Evolutionary conservation across 176 grass and related monocot species (phyloP).

Genomic region (Triticum aestivum): IWGSC_CS_RefSeq_v2.1 NC_057797.1:546602434-546602933

Average conservation of each 20-base stretch:
- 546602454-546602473: constrained; percentile 53
- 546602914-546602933: not conserved
- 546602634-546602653: constrained; percentile 60
- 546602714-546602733: constrained; percentile 9
- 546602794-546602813: constrained; percentile 31
- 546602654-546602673: constrained; percentile 48
- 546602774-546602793: constrained; percentile 49
- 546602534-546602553: constrained; percentile 55
- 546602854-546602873: constrained; percentile 20
- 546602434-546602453: constrained; percentile 45
- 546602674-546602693: constrained; percentile 29
- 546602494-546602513: not conserved
- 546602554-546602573: constrained; percentile 26
- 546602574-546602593: constrained; percentile 58
- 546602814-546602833: constrained; percentile 33
- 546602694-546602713: constrained; percentile 46
- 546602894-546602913: constrained; percentile 53
- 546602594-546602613: not conserved
- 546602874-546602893: constrained; percentile 52
- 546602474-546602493: constrained; percentile 34
- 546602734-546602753: constrained; percentile 52
- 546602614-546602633: constrained; percentile 29
- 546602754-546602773: constrained; percentile 44
- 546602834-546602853: constrained; percentile 42
- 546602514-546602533: constrained; percentile 38